Evolutionary conservation across 306 rosid species (phyloP).

Genomic region (Chamaecrista fasciculata): DNA sequence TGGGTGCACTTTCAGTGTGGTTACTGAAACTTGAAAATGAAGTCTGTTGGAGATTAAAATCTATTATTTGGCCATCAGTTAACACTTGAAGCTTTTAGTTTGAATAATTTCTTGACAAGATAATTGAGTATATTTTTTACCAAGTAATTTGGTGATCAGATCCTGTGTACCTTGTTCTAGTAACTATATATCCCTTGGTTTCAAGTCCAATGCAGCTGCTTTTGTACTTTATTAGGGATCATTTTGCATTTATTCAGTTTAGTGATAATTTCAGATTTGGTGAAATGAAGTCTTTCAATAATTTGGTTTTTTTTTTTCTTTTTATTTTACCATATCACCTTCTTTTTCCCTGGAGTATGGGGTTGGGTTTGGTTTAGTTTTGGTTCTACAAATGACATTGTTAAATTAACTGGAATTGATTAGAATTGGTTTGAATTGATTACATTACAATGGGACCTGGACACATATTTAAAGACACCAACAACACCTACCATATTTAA

Average conservation of each 20-base stretch:
- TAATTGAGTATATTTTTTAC: neutral
- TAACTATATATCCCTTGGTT: neutral
- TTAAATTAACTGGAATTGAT: too few species aligned
- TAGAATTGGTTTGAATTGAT: too few species aligned
- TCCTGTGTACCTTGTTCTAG: neutral
- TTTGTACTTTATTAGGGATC: neutral
- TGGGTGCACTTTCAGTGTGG: neutral
- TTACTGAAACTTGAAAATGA: neutral
- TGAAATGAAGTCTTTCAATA: neutral
- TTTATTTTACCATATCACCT: neutral
- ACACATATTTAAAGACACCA: too few species aligned
- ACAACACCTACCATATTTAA: too few species aligned
- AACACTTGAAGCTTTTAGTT: neutral
- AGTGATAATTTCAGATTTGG: neutral
- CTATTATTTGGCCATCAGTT: neutral
- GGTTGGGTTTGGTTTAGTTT: too few species aligned
- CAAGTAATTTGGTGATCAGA: constrained; percentile 4
- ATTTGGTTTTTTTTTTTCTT: neutral
- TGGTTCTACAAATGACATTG: too few species aligned
- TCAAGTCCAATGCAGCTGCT: neutral
- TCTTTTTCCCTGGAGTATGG: neutral
- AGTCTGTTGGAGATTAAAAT: neutral
- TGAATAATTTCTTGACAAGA: constrained; percentile 2
- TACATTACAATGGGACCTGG: too few species aligned
- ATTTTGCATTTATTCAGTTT: neutral